Evolutionary conservation across 2,329 filamentous ascomycete species (phyloP), one percentile per base, ranked within the genome.

Genomic region (Apiospora pterosperma): DNA sequence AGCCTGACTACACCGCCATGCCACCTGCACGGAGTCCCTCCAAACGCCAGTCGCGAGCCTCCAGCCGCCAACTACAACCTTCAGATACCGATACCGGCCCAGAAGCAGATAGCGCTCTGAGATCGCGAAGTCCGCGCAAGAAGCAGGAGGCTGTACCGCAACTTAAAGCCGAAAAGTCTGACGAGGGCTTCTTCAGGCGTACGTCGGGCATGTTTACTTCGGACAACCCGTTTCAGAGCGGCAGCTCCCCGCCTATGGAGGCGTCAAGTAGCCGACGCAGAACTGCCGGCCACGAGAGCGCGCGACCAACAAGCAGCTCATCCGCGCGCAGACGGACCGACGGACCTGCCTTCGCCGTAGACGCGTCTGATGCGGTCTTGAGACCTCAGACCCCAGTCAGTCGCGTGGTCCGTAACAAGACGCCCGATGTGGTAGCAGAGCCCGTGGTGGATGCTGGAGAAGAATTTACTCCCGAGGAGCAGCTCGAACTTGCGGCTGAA

Each of bases 151-250:
- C 28, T 21, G 39, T 48, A 42, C 85, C 85, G 1, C 79, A 80
- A 64, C 77, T 86, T 52, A 88, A 88, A 72, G 70, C 76, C 1
- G 88, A 91, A 65, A 82, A 84, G 61, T 77, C 81, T 7, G 79
- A 86, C 10, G 81, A 82, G 55, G 76, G 77, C 31, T 76, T 79
- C 66, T 80, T 79, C 69, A 72, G 76, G 66, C 74, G 75, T 14
- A 76, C 77, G 23, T 74, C 76, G 25, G 78, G 81, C 71, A 90
- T 91, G 36, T 98, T 98, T 77, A 93, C 91, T 1, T 86, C 90
- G 70, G 93, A 97, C 63, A 98, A 98, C 72, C 94, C 95, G 0
- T 98, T 98, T 75, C 95, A 98, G 76, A 92, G 91, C 74, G 91
- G 93, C 44, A 91, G 90, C 76, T 90, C 92, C 11, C 89, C 92